A percentile compares a stretch with the other conserved stretches of the same genome.
phyloP scores from a whole-genome alignment of 2,329 filamentous ascomycete genomes.

The Didymella pinodella region DNA sequence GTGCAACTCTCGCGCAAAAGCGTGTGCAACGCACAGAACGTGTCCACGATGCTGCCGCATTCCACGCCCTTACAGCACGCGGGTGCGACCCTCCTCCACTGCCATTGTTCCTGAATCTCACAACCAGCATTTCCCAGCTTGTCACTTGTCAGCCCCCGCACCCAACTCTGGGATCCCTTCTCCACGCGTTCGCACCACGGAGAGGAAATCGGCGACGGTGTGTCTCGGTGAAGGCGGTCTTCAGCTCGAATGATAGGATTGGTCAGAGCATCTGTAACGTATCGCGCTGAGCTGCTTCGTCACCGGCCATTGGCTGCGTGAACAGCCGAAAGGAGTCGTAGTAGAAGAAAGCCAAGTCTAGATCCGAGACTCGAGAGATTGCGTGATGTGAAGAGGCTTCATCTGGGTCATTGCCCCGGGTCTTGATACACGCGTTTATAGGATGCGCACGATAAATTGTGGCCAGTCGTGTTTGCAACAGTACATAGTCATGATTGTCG shows the following conservation, averaged over 20 bases:
- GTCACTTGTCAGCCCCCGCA: slow-evolving; percentile 17
- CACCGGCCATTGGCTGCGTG: slow-evolving; percentile 16
- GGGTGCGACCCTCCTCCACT: slow-evolving; percentile 16
- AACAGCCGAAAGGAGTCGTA: slow-evolving; percentile 6
- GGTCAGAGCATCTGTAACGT: slow-evolving; percentile 3
- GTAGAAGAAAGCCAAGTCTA: slow-evolving; percentile 15
- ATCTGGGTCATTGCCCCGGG: slow-evolving; percentile 16
- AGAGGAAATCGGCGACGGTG: slow-evolving; percentile 5
- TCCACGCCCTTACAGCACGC: slow-evolving; percentile 7
- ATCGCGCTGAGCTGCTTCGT: slow-evolving; percentile 21
- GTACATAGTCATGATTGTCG: neutral
- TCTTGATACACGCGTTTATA: slow-evolving; percentile 7
- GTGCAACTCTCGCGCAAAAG: slow-evolving; percentile 9
- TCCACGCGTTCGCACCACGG: slow-evolving; percentile 10
- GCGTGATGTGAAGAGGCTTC: slow-evolving; percentile 13
- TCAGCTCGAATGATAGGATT: neutral
- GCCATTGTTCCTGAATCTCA: slow-evolving; percentile 6
- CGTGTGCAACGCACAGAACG: slow-evolving; percentile 11
- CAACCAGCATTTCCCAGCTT: slow-evolving; percentile 20
- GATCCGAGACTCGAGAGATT: slow-evolving; percentile 10
- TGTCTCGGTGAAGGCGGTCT: neutral
- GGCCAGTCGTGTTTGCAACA: slow-evolving; percentile 4
- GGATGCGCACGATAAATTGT: neutral
- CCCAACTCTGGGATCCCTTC: slow-evolving; percentile 16
- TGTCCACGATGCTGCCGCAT: neutral